Conservation (phyloP, 441 rosid species). For the Syzygium malaccense region DNA sequence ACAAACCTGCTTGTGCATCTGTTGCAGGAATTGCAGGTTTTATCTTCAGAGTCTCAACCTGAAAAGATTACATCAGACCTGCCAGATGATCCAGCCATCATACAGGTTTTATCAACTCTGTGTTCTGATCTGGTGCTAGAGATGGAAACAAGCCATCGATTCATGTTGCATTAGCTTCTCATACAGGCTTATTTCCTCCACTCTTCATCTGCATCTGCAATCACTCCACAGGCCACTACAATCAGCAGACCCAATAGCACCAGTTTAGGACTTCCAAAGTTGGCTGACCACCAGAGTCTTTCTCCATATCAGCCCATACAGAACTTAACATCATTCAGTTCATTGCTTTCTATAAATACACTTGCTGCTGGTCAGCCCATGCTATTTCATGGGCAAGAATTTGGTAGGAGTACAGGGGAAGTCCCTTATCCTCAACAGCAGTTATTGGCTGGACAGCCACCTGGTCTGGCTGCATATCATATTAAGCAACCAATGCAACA, state of each 20-base stretch:
- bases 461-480: slow-evolving; percentile 19
- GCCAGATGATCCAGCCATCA: slow-evolving; percentile 24
- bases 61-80: slow-evolving; percentile 8
- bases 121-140: background rate
- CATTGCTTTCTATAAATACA: slow-evolving; percentile 13
- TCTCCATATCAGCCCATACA: slow-evolving; percentile 18
- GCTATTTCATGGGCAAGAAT: slow-evolving; percentile 40
- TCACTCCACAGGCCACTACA: slow-evolving; percentile 11
- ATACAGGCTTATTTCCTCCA: slow-evolving; percentile 26
- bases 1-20: background rate
- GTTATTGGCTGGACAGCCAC: slow-evolving; percentile 13
- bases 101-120: slow-evolving; percentile 15
- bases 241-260: background rate
- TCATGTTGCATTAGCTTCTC: background rate
- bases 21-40: slow-evolving; percentile 22
- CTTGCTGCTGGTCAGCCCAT: slow-evolving; percentile 21
- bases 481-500: slow-evolving; percentile 26
- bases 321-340: slow-evolving; percentile 18
- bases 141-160: background rate
- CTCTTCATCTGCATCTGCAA: slow-evolving; percentile 10
- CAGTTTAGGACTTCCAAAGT: background rate
- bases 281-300: slow-evolving; percentile 1
- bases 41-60: slow-evolving; percentile 6
- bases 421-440: slow-evolving; percentile 20
- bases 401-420: slow-evolving; percentile 22